These are phyloP conservation scores for Fusarium gaditjirri DNA, from an alignment of 2,329 filamentous ascomycete genomes.

Conservation along the genomic window DNA sequence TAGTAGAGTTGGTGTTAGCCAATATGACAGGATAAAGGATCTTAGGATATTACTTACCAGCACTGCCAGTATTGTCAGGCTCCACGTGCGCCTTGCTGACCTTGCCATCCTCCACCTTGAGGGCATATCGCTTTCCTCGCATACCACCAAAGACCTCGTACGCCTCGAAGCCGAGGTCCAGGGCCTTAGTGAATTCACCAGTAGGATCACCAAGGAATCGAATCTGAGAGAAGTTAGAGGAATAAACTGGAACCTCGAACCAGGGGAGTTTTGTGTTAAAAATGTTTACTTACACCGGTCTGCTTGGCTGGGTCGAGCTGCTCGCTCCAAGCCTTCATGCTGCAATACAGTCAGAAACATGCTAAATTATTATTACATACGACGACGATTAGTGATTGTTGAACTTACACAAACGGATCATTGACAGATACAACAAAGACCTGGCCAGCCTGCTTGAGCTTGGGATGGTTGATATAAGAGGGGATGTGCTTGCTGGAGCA, in stretches of 20 bases:
- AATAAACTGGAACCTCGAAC: not conserved
- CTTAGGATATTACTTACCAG: constrained; percentile 66
- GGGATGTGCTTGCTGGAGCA: constrained; percentile 78
- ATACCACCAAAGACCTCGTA: constrained; percentile 81
- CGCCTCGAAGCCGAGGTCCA: constrained; percentile 83
- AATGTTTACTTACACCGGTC: constrained; percentile 74
- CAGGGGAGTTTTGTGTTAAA: not conserved
- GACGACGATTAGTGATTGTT: not conserved
- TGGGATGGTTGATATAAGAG: constrained; percentile 83
- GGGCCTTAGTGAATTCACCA: constrained; percentile 81
- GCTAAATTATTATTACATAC: not conserved
- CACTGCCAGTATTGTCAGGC: constrained; percentile 86
- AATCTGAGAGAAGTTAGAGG: constrained; percentile 63
- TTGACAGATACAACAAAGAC: constrained; percentile 95
- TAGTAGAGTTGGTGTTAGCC: constrained; percentile 10
- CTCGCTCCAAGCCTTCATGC: constrained; percentile 90
- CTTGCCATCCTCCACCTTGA: constrained; percentile 85
- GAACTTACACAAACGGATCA: constrained; percentile 88
- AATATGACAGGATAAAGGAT: not conserved
- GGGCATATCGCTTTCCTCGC: constrained; percentile 88
- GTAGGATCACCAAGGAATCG: constrained; percentile 89
- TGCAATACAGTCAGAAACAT: constrained; percentile 49
- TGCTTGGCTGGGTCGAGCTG: constrained; percentile 78
- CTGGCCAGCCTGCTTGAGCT: constrained; percentile 80
- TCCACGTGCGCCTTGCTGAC: constrained; percentile 85